Evolutionary conservation across 1,139 yeast species (phyloP).

Genomic region (Debaryomyces fabryi): DNA sequence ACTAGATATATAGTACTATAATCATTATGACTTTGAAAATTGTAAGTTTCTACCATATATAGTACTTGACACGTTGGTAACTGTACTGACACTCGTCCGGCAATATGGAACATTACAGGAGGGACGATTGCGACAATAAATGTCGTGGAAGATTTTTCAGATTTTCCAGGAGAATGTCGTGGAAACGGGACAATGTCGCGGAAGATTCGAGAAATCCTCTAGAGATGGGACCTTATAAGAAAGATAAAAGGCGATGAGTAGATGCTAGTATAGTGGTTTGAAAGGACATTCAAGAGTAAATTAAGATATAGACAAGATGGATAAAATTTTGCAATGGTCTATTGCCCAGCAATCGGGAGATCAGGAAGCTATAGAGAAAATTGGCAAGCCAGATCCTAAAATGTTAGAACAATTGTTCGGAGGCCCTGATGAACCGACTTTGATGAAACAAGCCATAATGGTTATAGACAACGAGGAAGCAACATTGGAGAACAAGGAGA

Average conservation of each 20-base stretch:
- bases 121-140: conserved; percentile 3
- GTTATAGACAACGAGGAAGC: conserved; percentile 68
- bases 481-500: conserved; percentile 61
- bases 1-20: background rate
- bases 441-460: conserved; percentile 74
- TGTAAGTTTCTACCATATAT: background rate
- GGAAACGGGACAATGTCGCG: conserved; percentile 8
- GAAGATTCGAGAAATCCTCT: conserved; percentile 9
- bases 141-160: background rate
- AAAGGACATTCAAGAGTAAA: background rate
- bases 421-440: conserved; percentile 78
- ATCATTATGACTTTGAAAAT: background rate
- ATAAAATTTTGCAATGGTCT: conserved; percentile 89
- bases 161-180: conserved; percentile 1
- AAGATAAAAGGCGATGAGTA: background rate
- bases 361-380: conserved; percentile 59
- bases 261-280: background rate
- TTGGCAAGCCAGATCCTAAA: conserved; percentile 77
- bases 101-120: background rate
- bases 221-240: conserved; percentile 1
- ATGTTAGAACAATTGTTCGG: conserved; percentile 79
- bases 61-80: background rate
- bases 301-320: conserved; percentile 52
- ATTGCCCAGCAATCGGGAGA: conserved; percentile 76
- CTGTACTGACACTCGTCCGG: conserved; percentile 4